Evolutionary conservation across 2,329 filamentous ascomycete genomes (phyloP).

Genomic region (Colletotrichum shisoi): DNA sequence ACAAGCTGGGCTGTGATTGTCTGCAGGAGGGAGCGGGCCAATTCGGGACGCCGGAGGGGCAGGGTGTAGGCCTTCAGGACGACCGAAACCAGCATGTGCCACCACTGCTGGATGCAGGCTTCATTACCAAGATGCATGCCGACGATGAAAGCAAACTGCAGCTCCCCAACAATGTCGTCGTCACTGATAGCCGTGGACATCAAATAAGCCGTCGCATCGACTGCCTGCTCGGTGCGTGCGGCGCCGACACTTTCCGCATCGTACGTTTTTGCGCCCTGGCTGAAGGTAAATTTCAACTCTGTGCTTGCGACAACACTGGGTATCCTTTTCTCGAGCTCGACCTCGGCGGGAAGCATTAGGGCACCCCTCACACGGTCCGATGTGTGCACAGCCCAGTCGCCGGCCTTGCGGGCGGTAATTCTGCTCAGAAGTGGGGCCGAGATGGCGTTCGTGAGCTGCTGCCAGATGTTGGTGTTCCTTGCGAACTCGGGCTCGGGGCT

Average conservation of each 20-base stretch:
- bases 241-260: constrained; percentile 50
- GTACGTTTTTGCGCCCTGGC: constrained; percentile 54
- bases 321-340: constrained; percentile 53
- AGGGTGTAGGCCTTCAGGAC: constrained; percentile 61
- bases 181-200: constrained; percentile 46
- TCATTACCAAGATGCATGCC: constrained; percentile 66
- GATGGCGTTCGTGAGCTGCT: constrained; percentile 60
- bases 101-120: constrained; percentile 69
- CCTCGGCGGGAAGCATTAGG: constrained; percentile 49
- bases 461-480: constrained; percentile 56
- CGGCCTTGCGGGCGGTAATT: constrained; percentile 54
- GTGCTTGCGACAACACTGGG: constrained; percentile 45
- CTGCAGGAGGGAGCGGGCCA: constrained; percentile 58
- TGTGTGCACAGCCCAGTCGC: constrained; percentile 63
- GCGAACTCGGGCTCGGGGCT: constrained; percentile 43
- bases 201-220: constrained; percentile 60
- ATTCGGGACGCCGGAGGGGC: constrained; percentile 51
- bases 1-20: constrained; percentile 64
- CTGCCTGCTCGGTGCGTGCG: constrained; percentile 55
- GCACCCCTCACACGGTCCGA: constrained; percentile 60
- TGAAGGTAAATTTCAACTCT: constrained; percentile 60
- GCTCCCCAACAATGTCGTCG: constrained; percentile 63
- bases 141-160: constrained; percentile 67
- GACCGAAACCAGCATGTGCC: constrained; percentile 61
- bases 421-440: constrained; percentile 55